Evolutionary conservation across 371 early-diverging fungal species (phyloP).

Genomic region (Syncephalastrum sp.): DNA sequence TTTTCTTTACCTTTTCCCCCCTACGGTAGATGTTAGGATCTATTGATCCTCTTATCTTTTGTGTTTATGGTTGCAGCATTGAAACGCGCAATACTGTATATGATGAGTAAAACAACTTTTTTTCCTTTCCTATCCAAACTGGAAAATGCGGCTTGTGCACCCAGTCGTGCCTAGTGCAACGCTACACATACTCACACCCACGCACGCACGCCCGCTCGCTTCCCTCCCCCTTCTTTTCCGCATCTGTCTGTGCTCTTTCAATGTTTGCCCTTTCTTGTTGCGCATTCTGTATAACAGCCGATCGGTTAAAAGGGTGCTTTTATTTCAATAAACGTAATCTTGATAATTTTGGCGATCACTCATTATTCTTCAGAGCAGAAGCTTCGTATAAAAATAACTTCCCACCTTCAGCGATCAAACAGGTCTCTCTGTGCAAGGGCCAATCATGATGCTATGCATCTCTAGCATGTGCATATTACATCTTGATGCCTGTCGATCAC

Average conservation of each 20-base stretch:
- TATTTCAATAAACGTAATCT: not conserved
- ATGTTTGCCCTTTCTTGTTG: not conserved
- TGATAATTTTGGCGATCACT: too few species aligned
- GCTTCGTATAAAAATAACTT: too few species aligned
- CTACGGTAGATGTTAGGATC: conserved; percentile 4
- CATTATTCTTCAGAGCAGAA: too few species aligned
- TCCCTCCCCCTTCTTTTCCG: not conserved
- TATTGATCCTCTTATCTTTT: conserved; percentile 7
- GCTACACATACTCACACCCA: conserved; percentile 2
- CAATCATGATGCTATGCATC: too few species aligned
- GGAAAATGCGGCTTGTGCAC: conserved; percentile 1
- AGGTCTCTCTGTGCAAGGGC: too few species aligned
- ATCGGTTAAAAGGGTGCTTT: not conserved
- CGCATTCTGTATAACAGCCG: not conserved
- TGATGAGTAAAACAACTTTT: conserved; percentile 4
- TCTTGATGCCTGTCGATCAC: too few species aligned
- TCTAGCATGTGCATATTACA: too few species aligned
- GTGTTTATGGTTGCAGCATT: conserved; percentile 8
- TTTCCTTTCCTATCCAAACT: not conserved
- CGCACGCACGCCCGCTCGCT: not conserved
- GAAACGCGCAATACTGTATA: conserved; percentile 10
- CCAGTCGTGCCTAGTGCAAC: conserved; percentile 3
- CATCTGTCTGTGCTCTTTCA: not conserved
- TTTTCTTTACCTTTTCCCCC: conserved; percentile 12
- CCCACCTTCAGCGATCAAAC: too few species aligned